A percentile compares a stretch with the other conserved stretches of the same genome.
Conservation (phyloP, 2,329 filamentous ascomycete species). For the Trichoderma cornu-damae region DNA sequence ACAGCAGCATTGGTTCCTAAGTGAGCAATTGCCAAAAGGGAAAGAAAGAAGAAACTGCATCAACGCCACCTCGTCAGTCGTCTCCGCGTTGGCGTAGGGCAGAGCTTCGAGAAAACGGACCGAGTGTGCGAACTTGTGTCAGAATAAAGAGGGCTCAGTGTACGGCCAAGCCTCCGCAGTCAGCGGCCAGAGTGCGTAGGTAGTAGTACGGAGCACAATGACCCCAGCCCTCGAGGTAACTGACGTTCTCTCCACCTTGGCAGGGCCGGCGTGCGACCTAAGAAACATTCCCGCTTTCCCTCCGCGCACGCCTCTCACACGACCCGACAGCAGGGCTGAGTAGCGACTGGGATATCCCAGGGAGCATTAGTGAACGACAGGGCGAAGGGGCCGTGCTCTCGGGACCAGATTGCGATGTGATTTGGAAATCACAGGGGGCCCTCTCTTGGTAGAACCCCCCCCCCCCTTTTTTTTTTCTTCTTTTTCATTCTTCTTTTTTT, state of each 20-base stretch:
- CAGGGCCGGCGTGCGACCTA: neutral
- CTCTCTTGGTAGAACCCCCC: neutral
- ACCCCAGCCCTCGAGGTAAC: neutral
- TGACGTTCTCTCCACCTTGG: constrained; percentile 3
- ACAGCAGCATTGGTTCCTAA: neutral
- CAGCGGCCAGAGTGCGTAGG: neutral
- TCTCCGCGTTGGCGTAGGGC: constrained; percentile 8
- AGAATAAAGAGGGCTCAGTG: constrained; percentile 8
- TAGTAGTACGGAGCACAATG: neutral
- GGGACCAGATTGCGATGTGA: constrained; percentile 18
- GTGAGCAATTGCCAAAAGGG: neutral
- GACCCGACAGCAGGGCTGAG: constrained; percentile 18
- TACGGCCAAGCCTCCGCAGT: constrained; percentile 16
- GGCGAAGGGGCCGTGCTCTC: constrained; percentile 12
- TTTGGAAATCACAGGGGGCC: constrained; percentile 2
- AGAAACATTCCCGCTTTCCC: constrained; percentile 1
- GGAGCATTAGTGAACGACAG: constrained; percentile 9
- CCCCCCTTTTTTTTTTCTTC: neutral
- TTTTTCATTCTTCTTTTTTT: too few species aligned
- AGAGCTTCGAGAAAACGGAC: constrained; percentile 9
- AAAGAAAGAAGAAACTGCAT: neutral
- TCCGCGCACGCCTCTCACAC: constrained; percentile 11
- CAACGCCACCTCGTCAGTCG: constrained; percentile 8
- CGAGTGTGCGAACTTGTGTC: neutral
- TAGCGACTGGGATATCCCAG: constrained; percentile 12